These are phyloP conservation scores for Grigorovia yakushimaensis DNA, from an alignment of 805 yeast genomes.

Conservation along the genomic window DNA sequence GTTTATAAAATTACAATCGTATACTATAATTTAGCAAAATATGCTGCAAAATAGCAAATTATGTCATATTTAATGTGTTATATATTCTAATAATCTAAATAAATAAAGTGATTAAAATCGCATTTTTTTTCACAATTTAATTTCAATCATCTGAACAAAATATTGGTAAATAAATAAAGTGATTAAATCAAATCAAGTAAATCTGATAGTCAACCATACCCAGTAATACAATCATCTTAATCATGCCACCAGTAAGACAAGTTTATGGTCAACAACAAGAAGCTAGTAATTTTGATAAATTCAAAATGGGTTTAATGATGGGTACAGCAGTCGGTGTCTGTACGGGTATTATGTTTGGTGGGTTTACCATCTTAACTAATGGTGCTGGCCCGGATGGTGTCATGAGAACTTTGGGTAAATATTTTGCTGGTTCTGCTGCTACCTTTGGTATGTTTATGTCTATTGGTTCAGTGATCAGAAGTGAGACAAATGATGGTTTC, in stretches of 20 bases:
- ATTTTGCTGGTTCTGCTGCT: constrained; percentile 92
- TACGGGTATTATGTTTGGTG: constrained; percentile 91
- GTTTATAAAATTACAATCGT: too few species aligned
- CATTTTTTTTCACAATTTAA: too few species aligned
- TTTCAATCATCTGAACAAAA: too few species aligned
- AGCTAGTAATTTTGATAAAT: constrained; percentile 88
- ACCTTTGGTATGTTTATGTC: constrained; percentile 96
- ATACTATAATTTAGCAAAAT: too few species aligned
- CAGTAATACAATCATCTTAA: background rate
- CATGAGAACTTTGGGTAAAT: constrained; percentile 92
- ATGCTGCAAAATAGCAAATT: too few species aligned
- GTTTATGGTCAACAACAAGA: constrained; percentile 44
- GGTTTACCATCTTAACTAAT: constrained; percentile 76
- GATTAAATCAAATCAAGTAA: too few species aligned
- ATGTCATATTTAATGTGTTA: too few species aligned
- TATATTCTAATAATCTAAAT: too few species aligned
- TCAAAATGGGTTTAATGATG: constrained; percentile 98
- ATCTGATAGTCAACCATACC: background rate
- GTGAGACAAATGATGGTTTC: constrained; percentile 43
- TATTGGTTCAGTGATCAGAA: constrained; percentile 84
- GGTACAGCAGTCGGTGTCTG: constrained; percentile 81
- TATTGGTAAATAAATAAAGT: too few species aligned
- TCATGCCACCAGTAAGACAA: constrained; percentile 62
- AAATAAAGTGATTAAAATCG: too few species aligned
- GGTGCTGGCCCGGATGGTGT: constrained; percentile 99